Evolutionary conservation across 306 rosid genomes (phyloP), one percentile per base, ranked within the genome.

Genomic region (Cicer judaicum): DNA sequence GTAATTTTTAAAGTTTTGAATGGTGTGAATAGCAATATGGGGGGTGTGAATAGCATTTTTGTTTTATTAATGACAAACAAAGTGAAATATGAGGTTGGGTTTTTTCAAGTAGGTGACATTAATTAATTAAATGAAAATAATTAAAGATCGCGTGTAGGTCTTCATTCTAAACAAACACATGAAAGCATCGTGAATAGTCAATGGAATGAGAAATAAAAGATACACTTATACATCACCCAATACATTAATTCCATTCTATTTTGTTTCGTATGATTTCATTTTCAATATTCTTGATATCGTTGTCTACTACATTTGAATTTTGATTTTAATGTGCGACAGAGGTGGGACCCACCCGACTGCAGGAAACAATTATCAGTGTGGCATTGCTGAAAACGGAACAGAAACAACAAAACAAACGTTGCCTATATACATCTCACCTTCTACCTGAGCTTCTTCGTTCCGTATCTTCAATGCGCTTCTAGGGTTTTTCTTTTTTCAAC

Each of bases 341-440:
- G n/a, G 65, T 68, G 84, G 85, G 86, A 12, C 76, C 74, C 81
- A 15, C 64, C 2, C 1, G 5, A 11, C 29, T 15, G 78, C 41
- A 75, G 83, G 42, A 80, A 83, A 87, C 80, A 74, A 89, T 87
- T 84, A 75, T 90, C 68, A 85, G 81, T 83, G 89, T 67, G 85
- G 78, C 86, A 77, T 75, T 72, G 70, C 79, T 71, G 84, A 87
- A 76, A 87, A 84, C 80, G 77, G 83, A 73, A 83, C 80, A 72
- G 53, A 19, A 53, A 54, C 43, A 67, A n/a, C 24, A 41, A 65
- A 19, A 19, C 56, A 13, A 46, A 76, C 78, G 38, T 46, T 57
- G 50, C 56, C 63, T 29, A 29, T 29, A 29, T 2, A 29, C 72
- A 39, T 36, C 67, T 50, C 71, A 12, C 19, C 61, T 42, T 53